Evolutionary conservation across 2,329 filamentous ascomycete genomes (phyloP).

Genomic region (Periconia sp.): DNA sequence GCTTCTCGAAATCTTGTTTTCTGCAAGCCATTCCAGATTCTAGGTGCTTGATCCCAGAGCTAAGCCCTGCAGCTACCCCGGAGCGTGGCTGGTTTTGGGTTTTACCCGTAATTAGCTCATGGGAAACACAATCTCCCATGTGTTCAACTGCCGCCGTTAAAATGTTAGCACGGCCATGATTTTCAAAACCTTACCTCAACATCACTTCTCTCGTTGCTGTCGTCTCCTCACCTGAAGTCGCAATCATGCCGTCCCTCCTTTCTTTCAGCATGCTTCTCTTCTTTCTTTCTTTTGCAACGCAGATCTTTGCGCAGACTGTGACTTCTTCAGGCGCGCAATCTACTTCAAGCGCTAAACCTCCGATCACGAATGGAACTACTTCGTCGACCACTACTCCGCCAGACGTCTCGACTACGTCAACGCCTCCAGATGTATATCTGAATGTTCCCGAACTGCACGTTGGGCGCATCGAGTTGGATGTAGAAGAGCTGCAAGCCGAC

Average conservation of each 20-base stretch:
- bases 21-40: conserved; percentile 22
- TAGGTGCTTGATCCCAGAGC: conserved; percentile 22
- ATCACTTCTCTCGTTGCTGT: conserved; percentile 20
- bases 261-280: conserved; percentile 41
- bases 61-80: conserved; percentile 21
- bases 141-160: conserved; percentile 11
- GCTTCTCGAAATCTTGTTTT: conserved; percentile 30
- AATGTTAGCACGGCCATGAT: conserved; percentile 20
- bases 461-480: conserved; percentile 64
- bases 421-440: conserved; percentile 63
- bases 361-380: conserved; percentile 24
- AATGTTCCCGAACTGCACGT: conserved; percentile 65
- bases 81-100: conserved; percentile 26
- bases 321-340: conserved; percentile 31
- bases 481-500: conserved; percentile 64
- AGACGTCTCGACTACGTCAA: conserved; percentile 31
- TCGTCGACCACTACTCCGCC: conserved; percentile 27
- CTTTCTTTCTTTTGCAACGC: conserved; percentile 29
- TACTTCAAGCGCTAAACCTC: conserved; percentile 32
- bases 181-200: conserved; percentile 22
- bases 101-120: conserved; percentile 44
- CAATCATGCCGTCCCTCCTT: conserved; percentile 40
- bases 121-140: conserved; percentile 29
- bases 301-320: conserved; percentile 35
- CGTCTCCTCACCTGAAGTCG: conserved; percentile 14